A percentile compares a stretch with the other conserved stretches of the same genome.
Evolutionary conservation across 345 rosid genomes (phyloP).

Genomic region (Laguncularia racemosa): DNA sequence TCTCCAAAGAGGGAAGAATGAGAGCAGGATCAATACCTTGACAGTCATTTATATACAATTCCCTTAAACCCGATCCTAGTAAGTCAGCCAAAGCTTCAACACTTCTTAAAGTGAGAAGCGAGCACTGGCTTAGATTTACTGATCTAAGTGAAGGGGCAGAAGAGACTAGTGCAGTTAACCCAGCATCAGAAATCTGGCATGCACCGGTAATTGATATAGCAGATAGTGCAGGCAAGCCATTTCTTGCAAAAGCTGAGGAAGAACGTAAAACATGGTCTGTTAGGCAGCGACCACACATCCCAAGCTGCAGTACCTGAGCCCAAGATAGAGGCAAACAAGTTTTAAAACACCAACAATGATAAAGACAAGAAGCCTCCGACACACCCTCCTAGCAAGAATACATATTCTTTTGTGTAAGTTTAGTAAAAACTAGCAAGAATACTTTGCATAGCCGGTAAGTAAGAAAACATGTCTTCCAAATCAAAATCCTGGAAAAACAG

Average conservation of each 20-base stretch:
- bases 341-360: background rate
- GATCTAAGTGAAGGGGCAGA: constrained; percentile 57
- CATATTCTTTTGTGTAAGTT: no score
- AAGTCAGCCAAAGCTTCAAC: constrained; percentile 46
- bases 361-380: no score
- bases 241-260: constrained; percentile 47
- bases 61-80: constrained; percentile 56
- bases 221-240: constrained; percentile 48
- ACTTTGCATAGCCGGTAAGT: no score
- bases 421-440: no score
- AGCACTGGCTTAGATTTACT: constrained; percentile 76
- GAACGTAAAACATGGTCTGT: constrained; percentile 45
- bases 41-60: constrained; percentile 75
- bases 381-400: no score
- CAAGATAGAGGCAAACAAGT: constrained; percentile 13
- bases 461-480: no score
- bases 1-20: constrained; percentile 55
- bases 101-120: constrained; percentile 57
- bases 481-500: no score
- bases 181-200: constrained; percentile 76
- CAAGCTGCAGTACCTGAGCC: constrained; percentile 81
- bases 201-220: constrained; percentile 68
- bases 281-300: constrained; percentile 77
- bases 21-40: constrained; percentile 52
- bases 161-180: constrained; percentile 48